Conservation (phyloP, 257 asterid genomes). For the Capsicum baccatum region DNA sequence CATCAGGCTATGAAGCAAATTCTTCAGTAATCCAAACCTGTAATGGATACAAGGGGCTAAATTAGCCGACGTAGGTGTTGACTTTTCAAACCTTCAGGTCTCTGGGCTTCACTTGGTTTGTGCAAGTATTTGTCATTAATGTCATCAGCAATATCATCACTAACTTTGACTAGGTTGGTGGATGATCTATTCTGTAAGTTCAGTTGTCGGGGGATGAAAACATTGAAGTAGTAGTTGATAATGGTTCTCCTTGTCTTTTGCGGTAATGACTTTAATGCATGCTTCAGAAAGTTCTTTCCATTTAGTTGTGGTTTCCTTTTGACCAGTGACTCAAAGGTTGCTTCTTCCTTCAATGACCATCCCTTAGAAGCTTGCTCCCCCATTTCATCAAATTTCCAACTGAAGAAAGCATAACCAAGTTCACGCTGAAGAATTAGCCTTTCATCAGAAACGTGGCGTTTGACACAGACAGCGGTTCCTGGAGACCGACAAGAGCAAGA, state of each 20-base stretch:
- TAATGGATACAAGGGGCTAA: slow-evolving; percentile 26
- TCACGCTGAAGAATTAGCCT: slow-evolving; percentile 52
- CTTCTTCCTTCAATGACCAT: slow-evolving; percentile 67
- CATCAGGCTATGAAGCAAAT: slow-evolving; percentile 25
- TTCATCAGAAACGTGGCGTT: slow-evolving; percentile 58
- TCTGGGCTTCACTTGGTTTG: slow-evolving; percentile 39
- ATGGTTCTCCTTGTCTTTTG: slow-evolving; percentile 47
- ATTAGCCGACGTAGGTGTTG: slow-evolving; percentile 43
- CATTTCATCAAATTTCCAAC: slow-evolving; percentile 80
- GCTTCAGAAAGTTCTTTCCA: slow-evolving; percentile 60
- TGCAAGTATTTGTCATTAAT: slow-evolving; percentile 35
- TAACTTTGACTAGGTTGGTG: slow-evolving; percentile 49
- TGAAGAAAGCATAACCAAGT: slow-evolving; percentile 62
- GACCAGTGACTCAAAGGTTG: slow-evolving; percentile 54
- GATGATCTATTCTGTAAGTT: slow-evolving; percentile 52
- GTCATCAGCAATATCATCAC: slow-evolving; percentile 54
- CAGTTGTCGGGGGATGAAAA: slow-evolving; percentile 61
- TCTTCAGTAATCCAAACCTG: slow-evolving; percentile 22
- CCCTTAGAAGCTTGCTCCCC: slow-evolving; percentile 63
- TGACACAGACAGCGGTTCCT: slow-evolving; percentile 55
- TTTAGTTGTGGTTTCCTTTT: slow-evolving; percentile 42
- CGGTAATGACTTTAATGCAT: slow-evolving; percentile 56
- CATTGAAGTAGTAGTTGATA: slow-evolving; percentile 63
- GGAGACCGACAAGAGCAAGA: slow-evolving; percentile 56
- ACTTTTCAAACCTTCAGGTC: slow-evolving; percentile 38